phyloP scores from a whole-genome alignment of 495 filamentous ascomycete genomes.

The Neohortaea acidophila region DNA sequence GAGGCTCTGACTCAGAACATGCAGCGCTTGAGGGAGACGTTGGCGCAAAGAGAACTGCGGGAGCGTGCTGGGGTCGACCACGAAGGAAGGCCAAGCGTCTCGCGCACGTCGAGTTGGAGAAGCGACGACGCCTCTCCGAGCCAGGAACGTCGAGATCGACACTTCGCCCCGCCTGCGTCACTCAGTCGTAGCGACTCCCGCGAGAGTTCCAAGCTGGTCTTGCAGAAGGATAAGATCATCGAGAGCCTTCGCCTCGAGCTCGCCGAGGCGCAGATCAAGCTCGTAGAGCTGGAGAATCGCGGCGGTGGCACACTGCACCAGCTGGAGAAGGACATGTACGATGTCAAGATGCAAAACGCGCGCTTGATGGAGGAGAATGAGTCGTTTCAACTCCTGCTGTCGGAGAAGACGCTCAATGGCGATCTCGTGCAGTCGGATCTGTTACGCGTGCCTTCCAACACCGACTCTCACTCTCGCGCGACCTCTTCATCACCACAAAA shows the following conservation, averaged over 20 bases:
- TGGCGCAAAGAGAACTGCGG: conserved; percentile 52
- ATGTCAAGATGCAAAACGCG: conserved; percentile 85
- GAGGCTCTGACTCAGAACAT: conserved; percentile 81
- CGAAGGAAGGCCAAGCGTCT: conserved; percentile 31
- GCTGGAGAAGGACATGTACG: conserved; percentile 73
- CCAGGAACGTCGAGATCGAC: conserved; percentile 22
- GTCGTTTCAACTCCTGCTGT: conserved; percentile 85
- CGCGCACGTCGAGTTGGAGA: conserved; percentile 8
- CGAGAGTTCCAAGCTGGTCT: conserved; percentile 70
- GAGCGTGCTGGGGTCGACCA: not conserved
- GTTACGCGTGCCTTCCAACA: conserved; percentile 33
- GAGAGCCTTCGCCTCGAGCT: conserved; percentile 82
- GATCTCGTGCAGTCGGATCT: conserved; percentile 67
- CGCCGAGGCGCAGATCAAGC: conserved; percentile 86
- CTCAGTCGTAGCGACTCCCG: conserved; percentile 66
- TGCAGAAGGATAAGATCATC: conserved; percentile 93
- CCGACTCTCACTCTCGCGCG: conserved; percentile 17
- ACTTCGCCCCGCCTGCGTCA: conserved; percentile 77
- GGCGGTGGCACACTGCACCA: conserved; percentile 73
- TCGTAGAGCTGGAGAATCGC: conserved; percentile 85
- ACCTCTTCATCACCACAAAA: conserved; percentile 10
- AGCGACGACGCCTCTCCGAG: conserved; percentile 31
- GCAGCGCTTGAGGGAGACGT: conserved; percentile 73
- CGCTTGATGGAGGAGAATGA: conserved; percentile 97
- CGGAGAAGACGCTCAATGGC: conserved; percentile 84